Evolutionary conservation across 495 filamentous ascomycete species (phyloP).

Genomic region (Penicilliopsis zonata): DNA sequence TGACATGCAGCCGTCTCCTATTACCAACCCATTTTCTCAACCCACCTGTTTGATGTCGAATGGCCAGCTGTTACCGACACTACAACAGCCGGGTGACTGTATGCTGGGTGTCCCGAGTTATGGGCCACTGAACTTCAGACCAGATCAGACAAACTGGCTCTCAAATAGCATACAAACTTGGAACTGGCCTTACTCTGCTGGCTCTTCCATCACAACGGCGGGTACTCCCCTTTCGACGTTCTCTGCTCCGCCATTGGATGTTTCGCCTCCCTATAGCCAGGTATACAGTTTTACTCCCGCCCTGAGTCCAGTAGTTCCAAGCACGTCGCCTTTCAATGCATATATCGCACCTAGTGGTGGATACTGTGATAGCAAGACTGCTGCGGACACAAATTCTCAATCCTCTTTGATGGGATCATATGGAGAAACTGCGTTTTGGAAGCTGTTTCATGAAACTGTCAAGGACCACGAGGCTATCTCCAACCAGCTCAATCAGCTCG

Average conservation of each 20-base stretch:
- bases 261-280: too few species aligned
- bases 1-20: not conserved
- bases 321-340: constrained; percentile 4
- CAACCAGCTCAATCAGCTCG: constrained; percentile 19
- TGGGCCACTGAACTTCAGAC: constrained; percentile 1
- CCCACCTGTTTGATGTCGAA: not conserved
- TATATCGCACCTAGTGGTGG: constrained; percentile 1
- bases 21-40: not conserved
- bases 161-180: constrained; percentile 6
- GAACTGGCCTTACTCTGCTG: constrained; percentile 2
- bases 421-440: constrained; percentile 4
- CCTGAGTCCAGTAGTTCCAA: constrained; percentile 5
- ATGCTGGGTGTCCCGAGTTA: constrained; percentile 2
- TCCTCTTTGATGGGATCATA: constrained; percentile 2
- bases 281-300: not conserved
- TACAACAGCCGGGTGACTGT: constrained; percentile 1
- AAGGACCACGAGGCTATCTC: constrained; percentile 18
- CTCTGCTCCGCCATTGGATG: too few species aligned
- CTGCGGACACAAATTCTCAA: constrained; percentile 3
- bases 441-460: constrained; percentile 11
- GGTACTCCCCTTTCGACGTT: too few species aligned
- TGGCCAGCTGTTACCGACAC: constrained; percentile 2
- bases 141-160: constrained; percentile 5
- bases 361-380: constrained; percentile 2
- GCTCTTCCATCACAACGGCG: too few species aligned